phyloP scores from a whole-genome alignment of 768 basidiomycete genomes.

The Cantharellus cinnabarinus region DNA sequence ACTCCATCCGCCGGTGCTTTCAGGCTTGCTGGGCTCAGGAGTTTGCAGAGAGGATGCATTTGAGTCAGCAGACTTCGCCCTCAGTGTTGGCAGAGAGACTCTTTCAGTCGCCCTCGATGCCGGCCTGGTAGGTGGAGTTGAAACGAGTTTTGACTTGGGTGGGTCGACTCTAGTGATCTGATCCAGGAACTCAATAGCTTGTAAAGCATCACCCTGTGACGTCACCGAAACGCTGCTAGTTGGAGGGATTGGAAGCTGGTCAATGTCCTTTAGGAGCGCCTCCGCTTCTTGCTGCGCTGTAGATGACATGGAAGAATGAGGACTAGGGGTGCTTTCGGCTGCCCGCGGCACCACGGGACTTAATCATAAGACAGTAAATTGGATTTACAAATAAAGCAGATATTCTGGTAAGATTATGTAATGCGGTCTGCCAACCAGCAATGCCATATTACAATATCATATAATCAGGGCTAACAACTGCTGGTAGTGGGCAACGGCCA shows the following conservation, averaged over 20 bases:
- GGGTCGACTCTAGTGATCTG: conserved; percentile 72
- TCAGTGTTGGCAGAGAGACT: conserved; percentile 17
- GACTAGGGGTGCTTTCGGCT: too few species aligned
- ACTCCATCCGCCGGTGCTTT: conserved; percentile 30
- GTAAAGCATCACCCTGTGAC: conserved; percentile 27
- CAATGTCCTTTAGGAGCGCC: conserved; percentile 84
- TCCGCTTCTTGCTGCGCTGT: conserved; percentile 44
- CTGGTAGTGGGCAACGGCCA: too few species aligned
- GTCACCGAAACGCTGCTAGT: conserved; percentile 11
- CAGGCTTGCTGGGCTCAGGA: conserved; percentile 12
- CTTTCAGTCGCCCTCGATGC: conserved; percentile 31
- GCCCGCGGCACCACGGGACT: too few species aligned
- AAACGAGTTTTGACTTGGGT: conserved; percentile 32
- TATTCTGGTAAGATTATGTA: too few species aligned
- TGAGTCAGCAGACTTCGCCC: conserved; percentile 21
- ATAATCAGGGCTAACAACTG: too few species aligned
- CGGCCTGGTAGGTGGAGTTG: conserved; percentile 27
- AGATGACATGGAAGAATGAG: neutral
- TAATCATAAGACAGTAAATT: too few species aligned
- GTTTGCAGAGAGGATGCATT: conserved; percentile 12
- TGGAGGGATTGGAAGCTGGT: conserved; percentile 31
- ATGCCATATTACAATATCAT: too few species aligned
- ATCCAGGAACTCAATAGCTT: conserved; percentile 74
- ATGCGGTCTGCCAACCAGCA: too few species aligned
- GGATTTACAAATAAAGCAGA: too few species aligned